These are phyloP conservation scores for Polygonum aviculare DNA, from an alignment of 148 eudicot species.

Conservation along the genomic window DNA sequence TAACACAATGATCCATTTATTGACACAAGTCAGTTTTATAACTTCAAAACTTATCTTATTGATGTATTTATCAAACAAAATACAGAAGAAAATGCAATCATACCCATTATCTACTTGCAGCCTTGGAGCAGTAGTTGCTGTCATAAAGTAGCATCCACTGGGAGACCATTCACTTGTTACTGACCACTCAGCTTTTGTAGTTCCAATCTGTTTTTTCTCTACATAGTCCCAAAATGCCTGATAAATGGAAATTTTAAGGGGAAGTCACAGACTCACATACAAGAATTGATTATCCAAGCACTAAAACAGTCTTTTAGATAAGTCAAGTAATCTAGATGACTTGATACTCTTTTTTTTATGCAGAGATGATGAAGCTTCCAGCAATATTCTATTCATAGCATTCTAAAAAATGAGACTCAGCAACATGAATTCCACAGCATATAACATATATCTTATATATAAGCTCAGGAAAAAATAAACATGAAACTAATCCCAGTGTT, in stretches of 20 bases:
- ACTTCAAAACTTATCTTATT: not conserved
- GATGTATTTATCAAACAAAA: not conserved
- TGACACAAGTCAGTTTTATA: not conserved
- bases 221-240: constrained; percentile 92
- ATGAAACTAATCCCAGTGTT: not conserved
- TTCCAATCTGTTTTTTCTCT: constrained; percentile 77
- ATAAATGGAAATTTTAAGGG: constrained; percentile 10
- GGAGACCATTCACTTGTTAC: constrained; percentile 97
- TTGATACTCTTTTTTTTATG: not conserved
- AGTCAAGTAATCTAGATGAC: not conserved
- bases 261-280: not conserved
- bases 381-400: not conserved
- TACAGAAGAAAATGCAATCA: constrained; percentile 3
- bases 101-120: constrained; percentile 98
- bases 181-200: constrained; percentile 88
- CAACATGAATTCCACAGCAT: not conserved
- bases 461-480: not conserved
- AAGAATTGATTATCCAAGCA: not conserved
- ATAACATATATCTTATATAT: not conserved
- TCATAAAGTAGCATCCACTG: constrained; percentile 85
- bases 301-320: not conserved
- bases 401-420: not conserved
- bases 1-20: not conserved
- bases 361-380: not conserved
- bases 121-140: constrained; percentile 95